Base-by-base conservation (phyloP, 331 rosid species). In the Malus hybrid region DNA sequence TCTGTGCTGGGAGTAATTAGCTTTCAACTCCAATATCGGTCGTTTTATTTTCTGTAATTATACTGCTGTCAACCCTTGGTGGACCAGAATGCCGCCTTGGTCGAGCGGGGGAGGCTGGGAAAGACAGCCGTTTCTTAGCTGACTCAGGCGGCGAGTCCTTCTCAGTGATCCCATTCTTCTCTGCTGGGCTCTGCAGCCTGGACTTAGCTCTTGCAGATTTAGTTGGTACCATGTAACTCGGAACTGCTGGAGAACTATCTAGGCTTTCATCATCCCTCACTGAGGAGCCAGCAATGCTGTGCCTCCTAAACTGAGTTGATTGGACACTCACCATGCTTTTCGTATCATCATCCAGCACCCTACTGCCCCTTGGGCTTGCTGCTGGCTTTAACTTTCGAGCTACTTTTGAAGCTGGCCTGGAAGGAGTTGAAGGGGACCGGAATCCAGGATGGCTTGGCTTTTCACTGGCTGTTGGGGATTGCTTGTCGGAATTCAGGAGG, bases 21-120 rank as follows among this genome's bases (percentile, higher is more conserved):
- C 83, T 79, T 48, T 65, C 77, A 65, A 74, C 90, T 70, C 71
- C 77, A 56, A 74, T 87, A 67, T 80, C 75, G 83, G 72, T 70
- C 70, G 67, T 70, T 59, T 66, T 74, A 76, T 83, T 64, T 85
- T 82, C 92, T 34, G 85, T 85, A 57, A 84, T 85, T 24, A 85
- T 56, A 72, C 77, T 79, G 67, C 67, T 76, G 80, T 90, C 97
- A 36, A 92, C 83, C 91, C 86, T 94, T 2, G 99, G 91, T 4
- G 97, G 95, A 62, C 96, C 99, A 12, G 96, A 90, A 79, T 84
- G 91, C 42, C 97, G 88, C 90, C 96, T 84, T 65, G 93, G 84
- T 81, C 75, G 81, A 29, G 89, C 92, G 0, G 99, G 97, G 4
- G 99, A 92, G 78, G 91, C 82, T 2, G 99, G 93, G 81, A 81